Conservation (phyloP, 345 rosid genomes). For the Eutrema yunnanense region DNA sequence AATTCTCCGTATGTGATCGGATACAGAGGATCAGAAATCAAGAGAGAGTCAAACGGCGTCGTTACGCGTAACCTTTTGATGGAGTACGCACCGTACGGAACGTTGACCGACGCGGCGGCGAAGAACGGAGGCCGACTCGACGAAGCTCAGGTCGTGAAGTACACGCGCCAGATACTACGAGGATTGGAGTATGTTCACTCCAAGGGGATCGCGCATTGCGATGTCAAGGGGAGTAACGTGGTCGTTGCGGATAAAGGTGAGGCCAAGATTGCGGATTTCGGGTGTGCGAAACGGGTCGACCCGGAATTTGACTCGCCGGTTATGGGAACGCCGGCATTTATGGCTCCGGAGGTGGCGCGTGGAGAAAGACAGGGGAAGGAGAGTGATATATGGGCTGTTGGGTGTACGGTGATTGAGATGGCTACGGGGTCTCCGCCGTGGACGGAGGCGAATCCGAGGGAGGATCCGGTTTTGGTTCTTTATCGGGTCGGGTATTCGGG, state of each 20-base stretch:
- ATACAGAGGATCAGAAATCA: constrained; percentile 55
- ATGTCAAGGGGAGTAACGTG: constrained; percentile 65
- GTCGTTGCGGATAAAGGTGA: constrained; percentile 38
- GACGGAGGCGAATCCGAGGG: constrained; percentile 1
- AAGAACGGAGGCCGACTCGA: constrained; percentile 36
- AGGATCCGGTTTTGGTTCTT: constrained; percentile 40
- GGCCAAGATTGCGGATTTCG: constrained; percentile 70
- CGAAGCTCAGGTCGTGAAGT: constrained; percentile 36
- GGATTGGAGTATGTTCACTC: constrained; percentile 57
- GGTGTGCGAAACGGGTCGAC: constrained; percentile 53
- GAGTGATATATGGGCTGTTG: constrained; percentile 66
- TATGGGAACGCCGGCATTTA: constrained; percentile 68
- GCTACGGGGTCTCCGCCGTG: constrained; percentile 56
- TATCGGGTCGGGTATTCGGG: constrained; percentile 44
- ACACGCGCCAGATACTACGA: constrained; percentile 39
- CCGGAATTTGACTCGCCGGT: constrained; percentile 6
- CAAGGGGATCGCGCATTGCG: constrained; percentile 65
- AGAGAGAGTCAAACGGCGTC: constrained; percentile 44
- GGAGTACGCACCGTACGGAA: constrained; percentile 67
- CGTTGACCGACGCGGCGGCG: constrained; percentile 41
- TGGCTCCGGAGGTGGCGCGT: constrained; percentile 91
- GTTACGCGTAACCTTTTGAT: constrained; percentile 48
- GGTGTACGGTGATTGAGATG: constrained; percentile 89
- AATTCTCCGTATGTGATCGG: constrained; percentile 54
- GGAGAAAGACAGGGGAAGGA: constrained; percentile 62